A percentile compares a stretch with the other conserved stretches of the same genome.
Conservation (phyloP, 768 basidiomycete genomes). For the Crucibulum laeve region DNA sequence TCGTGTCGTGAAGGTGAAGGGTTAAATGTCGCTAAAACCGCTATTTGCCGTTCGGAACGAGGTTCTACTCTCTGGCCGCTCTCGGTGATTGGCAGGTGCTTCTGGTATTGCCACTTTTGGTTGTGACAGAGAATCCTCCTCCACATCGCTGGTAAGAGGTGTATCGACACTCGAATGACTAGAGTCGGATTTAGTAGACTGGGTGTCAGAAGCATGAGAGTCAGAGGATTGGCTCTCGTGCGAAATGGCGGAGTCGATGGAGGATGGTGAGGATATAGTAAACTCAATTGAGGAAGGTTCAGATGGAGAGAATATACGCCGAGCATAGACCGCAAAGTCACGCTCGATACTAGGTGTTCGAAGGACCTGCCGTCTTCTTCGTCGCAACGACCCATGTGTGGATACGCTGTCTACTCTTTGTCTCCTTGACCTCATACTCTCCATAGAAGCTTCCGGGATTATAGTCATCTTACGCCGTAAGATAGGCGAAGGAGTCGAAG, state of each 20-base stretch:
- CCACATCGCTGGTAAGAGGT: constrained; percentile 10
- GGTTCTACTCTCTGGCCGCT: constrained; percentile 25
- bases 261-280: constrained; percentile 5
- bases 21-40: constrained; percentile 17
- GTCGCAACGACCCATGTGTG: constrained; percentile 18
- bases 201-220: not conserved
- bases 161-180: constrained; percentile 3
- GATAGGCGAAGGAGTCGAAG: not conserved
- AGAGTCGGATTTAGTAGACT: constrained; percentile 1
- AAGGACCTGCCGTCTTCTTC: constrained; percentile 23
- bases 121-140: constrained; percentile 5
- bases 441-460: constrained; percentile 21
- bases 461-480: not conserved
- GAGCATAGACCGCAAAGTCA: constrained; percentile 20
- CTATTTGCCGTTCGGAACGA: constrained; percentile 32
- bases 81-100: constrained; percentile 6
- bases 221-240: not conserved
- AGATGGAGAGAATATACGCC: constrained; percentile 11
- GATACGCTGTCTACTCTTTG: too few relatives aligned
- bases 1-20: not conserved
- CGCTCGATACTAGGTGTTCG: constrained; percentile 34
- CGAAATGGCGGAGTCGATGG: not conserved
- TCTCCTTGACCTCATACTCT: constrained; percentile 11
- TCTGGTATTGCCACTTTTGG: not conserved
- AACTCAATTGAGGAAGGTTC: not conserved